Base-by-base conservation (phyloP, 2,329 filamentous ascomycete species). In the Bertia moriformis region DNA sequence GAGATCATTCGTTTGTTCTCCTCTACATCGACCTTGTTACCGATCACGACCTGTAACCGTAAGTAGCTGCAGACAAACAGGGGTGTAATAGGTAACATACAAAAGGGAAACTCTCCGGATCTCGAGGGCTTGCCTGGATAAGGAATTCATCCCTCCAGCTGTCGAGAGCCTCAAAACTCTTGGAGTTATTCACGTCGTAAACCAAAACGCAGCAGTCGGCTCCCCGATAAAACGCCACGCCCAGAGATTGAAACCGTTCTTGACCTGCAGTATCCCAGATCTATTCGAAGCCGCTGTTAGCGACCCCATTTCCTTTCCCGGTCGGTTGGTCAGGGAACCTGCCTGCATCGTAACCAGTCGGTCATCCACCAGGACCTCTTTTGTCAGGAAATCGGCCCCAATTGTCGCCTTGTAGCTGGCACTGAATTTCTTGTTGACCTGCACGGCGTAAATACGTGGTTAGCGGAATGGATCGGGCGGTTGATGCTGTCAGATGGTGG, bases 361-460 rank as follows among this genome's bases (percentile, higher is more conserved):
- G 63, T 96, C 91, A 62, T 96, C 91, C 40, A 98, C 89, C 47
- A 95, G 69, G 30, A 98, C 91, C 67, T 98, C 91, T 60, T 94
- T 93, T 41, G 91, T 98, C 44, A 98, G 71, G 64, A 98, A 98
- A 62, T 98, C 91, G 59, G 91, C 91, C 49, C 91, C 91, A 59
- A 98, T 98, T 36, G 91, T 98, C 43, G 91, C 91, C 68, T 98
- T 98, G 78, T 98, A 98, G 68, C 88, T 95, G 49, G 88, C 89
- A 60, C 88, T 95, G 70, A 98, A 98, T 62, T 98, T 96, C 69
- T 98, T 98, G 72, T 98, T 98, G 74, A 98, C 89, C 89, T 96
- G 27, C 15, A 5, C 10, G 17, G 42, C 41, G 12, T 38, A 15
- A 51, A 43, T n/a, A n/a, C n/a, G n/a, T 37, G 42, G 19, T 29